Percentiles rank a stretch among this genome's conserved stretches.
Conservation (phyloP, 2,329 filamentous ascomycete genomes). For the Pseudopyricularia javanii region DNA sequence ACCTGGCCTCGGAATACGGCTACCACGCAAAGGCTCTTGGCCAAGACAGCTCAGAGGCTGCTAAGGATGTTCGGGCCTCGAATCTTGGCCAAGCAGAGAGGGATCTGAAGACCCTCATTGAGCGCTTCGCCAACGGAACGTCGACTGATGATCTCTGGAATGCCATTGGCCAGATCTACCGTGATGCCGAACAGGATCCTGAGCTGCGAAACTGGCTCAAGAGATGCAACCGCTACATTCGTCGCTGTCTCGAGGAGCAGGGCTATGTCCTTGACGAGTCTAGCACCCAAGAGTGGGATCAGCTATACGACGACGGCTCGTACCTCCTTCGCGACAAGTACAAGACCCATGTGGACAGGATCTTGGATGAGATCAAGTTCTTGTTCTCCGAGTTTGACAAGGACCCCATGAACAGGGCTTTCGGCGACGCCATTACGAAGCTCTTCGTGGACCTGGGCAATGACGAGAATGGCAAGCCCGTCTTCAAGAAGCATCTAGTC, state of each 20-base stretch:
- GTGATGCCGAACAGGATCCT: conserved; percentile 72
- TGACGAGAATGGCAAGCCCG: conserved; percentile 69
- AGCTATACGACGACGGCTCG: conserved; percentile 72
- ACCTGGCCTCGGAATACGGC: conserved; percentile 74
- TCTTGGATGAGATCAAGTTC: conserved; percentile 86
- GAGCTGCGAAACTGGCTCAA: conserved; percentile 89
- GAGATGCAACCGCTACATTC: conserved; percentile 62
- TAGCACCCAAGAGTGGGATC: conserved; percentile 72
- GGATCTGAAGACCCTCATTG: conserved; percentile 76
- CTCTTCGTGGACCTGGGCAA: conserved; percentile 82
- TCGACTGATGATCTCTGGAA: conserved; percentile 79
- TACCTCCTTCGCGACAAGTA: conserved; percentile 86
- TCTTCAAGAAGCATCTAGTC: conserved; percentile 85
- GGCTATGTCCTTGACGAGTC: conserved; percentile 80
- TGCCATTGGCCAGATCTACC: conserved; percentile 74
- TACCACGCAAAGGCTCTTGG: conserved; percentile 57
- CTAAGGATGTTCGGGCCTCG: conserved; percentile 57
- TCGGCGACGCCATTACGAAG: conserved; percentile 64
- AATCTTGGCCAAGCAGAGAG: conserved; percentile 60
- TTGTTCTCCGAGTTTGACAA: conserved; percentile 78
- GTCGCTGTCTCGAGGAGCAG: conserved; percentile 74
- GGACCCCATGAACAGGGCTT: conserved; percentile 75
- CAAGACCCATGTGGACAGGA: conserved; percentile 68
- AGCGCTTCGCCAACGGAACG: conserved; percentile 92
- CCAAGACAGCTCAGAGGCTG: conserved; percentile 51